Evolutionary conservation across 179 eudicot species (phyloP).

Genomic region (Vitellaria paradoxa): DNA sequence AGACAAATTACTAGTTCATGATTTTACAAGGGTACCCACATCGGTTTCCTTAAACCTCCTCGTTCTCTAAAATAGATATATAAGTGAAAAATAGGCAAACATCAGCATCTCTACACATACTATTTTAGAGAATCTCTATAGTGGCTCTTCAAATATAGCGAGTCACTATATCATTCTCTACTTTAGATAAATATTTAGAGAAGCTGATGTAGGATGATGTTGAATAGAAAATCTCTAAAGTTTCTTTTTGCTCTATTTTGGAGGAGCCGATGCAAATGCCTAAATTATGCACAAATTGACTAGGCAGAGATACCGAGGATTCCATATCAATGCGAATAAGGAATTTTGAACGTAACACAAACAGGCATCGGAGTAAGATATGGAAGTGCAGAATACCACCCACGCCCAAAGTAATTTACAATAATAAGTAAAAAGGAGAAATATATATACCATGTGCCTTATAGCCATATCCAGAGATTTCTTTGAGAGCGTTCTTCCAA

Average conservation of each 20-base stretch:
- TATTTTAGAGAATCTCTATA: too few species aligned
- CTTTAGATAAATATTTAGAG: too few species aligned
- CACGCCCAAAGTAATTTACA: neutral
- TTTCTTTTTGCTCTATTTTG: too few species aligned
- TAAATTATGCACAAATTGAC: neutral
- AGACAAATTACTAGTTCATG: neutral
- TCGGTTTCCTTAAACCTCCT: too few species aligned
- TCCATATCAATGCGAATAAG: neutral
- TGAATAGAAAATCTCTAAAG: too few species aligned
- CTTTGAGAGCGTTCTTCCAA: constrained; percentile 92
- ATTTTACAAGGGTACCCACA: neutral
- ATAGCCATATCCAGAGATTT: constrained; percentile 99
- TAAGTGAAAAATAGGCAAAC: too few species aligned
- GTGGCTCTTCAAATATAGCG: too few species aligned
- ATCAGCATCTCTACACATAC: too few species aligned
- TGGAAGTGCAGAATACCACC: neutral
- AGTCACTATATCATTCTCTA: too few species aligned
- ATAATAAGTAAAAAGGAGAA: neutral
- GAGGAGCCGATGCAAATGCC: too few species aligned
- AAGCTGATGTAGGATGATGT: too few species aligned
- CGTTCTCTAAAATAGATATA: too few species aligned
- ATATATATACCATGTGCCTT: constrained; percentile 82
- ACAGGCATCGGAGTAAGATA: neutral
- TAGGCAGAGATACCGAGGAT: neutral
- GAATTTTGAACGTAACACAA: neutral